These are phyloP conservation scores for Myxozyma lipomycoides DNA, from an alignment of 805 yeast genomes.

Conservation along the genomic window DNA sequence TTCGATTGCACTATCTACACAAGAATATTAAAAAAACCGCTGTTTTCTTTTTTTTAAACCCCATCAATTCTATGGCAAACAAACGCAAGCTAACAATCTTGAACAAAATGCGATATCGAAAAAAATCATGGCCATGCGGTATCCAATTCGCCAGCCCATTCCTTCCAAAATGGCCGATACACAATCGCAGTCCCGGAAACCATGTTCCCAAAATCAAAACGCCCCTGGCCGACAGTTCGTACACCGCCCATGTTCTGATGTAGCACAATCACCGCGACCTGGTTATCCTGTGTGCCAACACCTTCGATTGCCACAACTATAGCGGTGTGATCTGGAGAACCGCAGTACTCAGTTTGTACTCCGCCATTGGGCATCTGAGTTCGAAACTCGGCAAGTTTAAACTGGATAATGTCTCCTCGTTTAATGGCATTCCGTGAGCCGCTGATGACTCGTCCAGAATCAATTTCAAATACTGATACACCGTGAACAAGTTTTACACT, in stretches of 20 bases:
- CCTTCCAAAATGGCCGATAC: constrained; percentile 35
- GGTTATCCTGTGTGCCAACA: constrained; percentile 1
- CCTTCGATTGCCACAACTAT: constrained; percentile 33
- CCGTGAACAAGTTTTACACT: constrained; percentile 21
- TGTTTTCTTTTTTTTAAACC: too few relatives aligned
- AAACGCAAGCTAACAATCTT: too few relatives aligned
- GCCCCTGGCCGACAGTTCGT: constrained; percentile 34
- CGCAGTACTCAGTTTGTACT: constrained; percentile 25
- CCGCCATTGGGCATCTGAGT: constrained; percentile 22
- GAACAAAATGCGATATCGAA: too few relatives aligned
- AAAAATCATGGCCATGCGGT: constrained; percentile 26
- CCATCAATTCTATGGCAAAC: too few relatives aligned
- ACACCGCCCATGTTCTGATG: constrained; percentile 38
- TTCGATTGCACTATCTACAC: too few relatives aligned
- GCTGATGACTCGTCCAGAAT: not conserved
- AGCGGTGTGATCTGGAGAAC: constrained; percentile 40
- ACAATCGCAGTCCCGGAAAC: constrained; percentile 34
- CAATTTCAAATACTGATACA: constrained; percentile 6
- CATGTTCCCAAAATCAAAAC: constrained; percentile 32
- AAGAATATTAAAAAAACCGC: too few relatives aligned
- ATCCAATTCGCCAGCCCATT: constrained; percentile 36
- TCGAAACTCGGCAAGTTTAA: constrained; percentile 32
- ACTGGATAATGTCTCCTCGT: constrained; percentile 41
- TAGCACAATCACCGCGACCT: constrained; percentile 28
- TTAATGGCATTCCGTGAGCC: constrained; percentile 31